Evolutionary conservation across 805 yeast species (phyloP).

Genomic region (Candida pseudoglaebosa): DNA sequence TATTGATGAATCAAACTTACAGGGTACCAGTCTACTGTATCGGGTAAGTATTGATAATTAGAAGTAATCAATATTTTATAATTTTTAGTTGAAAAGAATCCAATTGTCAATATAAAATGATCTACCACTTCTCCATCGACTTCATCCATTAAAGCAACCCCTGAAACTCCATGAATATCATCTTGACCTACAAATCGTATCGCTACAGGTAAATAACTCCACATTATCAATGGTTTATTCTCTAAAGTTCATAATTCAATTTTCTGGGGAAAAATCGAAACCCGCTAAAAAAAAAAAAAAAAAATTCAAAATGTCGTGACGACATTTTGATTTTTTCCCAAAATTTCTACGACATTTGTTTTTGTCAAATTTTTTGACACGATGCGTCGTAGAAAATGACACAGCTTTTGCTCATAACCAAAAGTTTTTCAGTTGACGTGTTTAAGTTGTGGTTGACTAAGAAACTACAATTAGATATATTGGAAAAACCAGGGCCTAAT

Average conservation of each 20-base stretch:
- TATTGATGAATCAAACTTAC: neutral
- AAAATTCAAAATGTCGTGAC: too few species aligned
- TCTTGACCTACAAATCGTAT: conserved; percentile 13
- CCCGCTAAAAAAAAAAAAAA: neutral
- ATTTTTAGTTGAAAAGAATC: neutral
- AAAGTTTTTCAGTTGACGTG: neutral
- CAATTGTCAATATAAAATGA: conserved; percentile 1
- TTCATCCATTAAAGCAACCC: conserved; percentile 14
- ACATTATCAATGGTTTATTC: too few species aligned
- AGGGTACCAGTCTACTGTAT: conserved; percentile 11
- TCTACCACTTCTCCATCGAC: conserved; percentile 1
- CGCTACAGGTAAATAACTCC: conserved; percentile 17
- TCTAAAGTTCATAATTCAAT: too few species aligned
- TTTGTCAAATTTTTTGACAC: neutral
- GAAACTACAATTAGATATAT: too few species aligned
- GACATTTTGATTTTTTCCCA: too few species aligned
- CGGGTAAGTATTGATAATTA: neutral
- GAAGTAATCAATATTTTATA: conserved; percentile 2
- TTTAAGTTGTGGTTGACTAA: too few species aligned
- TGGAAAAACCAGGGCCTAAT: too few species aligned
- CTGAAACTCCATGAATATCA: conserved; percentile 16
- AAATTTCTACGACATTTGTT: too few species aligned
- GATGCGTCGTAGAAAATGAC: neutral
- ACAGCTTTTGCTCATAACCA: neutral
- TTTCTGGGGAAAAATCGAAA: neutral